Evolutionary conservation across 2,329 filamentous ascomycete species (phyloP), one percentile per base, ranked within the genome.

Genomic region (Grosmannia huntii): DNA sequence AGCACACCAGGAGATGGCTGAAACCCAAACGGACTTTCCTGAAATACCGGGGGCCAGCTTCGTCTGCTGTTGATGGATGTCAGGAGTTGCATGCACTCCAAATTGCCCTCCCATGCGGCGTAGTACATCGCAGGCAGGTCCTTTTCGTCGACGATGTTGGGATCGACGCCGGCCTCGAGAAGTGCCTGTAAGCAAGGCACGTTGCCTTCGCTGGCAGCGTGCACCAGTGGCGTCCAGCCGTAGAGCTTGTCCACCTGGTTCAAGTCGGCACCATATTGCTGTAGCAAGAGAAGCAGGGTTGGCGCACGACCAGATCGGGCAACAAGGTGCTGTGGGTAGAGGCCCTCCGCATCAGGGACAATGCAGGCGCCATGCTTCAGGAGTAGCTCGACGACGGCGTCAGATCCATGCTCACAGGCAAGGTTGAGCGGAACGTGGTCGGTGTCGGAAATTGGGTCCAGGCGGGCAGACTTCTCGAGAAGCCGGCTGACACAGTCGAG

Each of bases 281-380:
- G 87, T 14, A 99, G 77, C 46, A 96, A 77, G 16, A 91, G 74
- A 12, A 97, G 77, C 31, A 96, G 80, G 57, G 89, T 79, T 1
- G 90, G 87, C 0, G 84, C 87, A 67, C 91, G 85, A 3, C 90
- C 90, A 33, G 92, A 94, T 58, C 94, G 82, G 27, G 94, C 92
- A 23, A 97, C 92, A 38, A 97, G 81, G 72, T 99, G 94, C 68
- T 97, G 94, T n/a, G 94, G 94, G 68, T 89, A 99, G 12, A 99
- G 76, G 1, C 94, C 94, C 75, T 99, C 94, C 2, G 94, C 94
- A 71, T 99, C 94, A 10, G 94, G 86, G n/a, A 96, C 76, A 60
- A 99, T 86, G 59, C 82, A 79, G 6, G 92, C 90, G 10, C 86
- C 84, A 64, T 89, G 84, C 65, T 88, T 85, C 55, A 99, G 76